These are phyloP conservation scores for Colletotrichum camelliae DNA, from an alignment of 2,329 filamentous ascomycete genomes.

Conservation along the genomic window DNA sequence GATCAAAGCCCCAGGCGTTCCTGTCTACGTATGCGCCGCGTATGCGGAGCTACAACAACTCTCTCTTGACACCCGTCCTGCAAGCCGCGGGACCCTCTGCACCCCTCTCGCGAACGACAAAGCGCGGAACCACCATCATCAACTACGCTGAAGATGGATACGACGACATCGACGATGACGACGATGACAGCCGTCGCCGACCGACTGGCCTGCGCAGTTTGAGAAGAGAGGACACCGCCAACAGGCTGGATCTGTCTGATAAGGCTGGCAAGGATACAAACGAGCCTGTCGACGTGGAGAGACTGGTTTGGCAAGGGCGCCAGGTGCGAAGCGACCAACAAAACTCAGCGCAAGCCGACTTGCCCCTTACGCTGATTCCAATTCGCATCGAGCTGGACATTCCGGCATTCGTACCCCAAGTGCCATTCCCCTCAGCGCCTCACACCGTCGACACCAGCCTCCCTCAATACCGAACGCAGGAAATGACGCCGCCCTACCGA, in stretches of 20 bases:
- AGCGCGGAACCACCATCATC: constrained; percentile 93
- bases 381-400: constrained; percentile 97
- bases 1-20: constrained; percentile 77
- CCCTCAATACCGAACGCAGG: constrained; percentile 80
- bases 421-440: constrained; percentile 65
- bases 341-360: constrained; percentile 69
- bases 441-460: constrained; percentile 70
- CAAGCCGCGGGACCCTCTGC: constrained; percentile 67
- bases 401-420: constrained; percentile 72
- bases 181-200: constrained; percentile 76
- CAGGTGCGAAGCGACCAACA: constrained; percentile 62
- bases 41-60: constrained; percentile 89
- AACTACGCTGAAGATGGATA: constrained; percentile 98
- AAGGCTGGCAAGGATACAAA: constrained; percentile 84
- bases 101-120: constrained; percentile 82
- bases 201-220: constrained; percentile 85
- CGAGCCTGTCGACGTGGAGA: constrained; percentile 82
- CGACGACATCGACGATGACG: constrained; percentile 78
- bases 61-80: constrained; percentile 84
- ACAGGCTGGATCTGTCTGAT: constrained; percentile 70
- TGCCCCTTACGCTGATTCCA: constrained; percentile 90
- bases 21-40: constrained; percentile 91
- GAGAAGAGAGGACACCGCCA: constrained; percentile 70
- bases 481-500: constrained; percentile 82
- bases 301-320: constrained; percentile 89